Evolutionary conservation across 2,329 filamentous ascomycete genomes (phyloP).

Genomic region (Aspergillus ruber): DNA sequence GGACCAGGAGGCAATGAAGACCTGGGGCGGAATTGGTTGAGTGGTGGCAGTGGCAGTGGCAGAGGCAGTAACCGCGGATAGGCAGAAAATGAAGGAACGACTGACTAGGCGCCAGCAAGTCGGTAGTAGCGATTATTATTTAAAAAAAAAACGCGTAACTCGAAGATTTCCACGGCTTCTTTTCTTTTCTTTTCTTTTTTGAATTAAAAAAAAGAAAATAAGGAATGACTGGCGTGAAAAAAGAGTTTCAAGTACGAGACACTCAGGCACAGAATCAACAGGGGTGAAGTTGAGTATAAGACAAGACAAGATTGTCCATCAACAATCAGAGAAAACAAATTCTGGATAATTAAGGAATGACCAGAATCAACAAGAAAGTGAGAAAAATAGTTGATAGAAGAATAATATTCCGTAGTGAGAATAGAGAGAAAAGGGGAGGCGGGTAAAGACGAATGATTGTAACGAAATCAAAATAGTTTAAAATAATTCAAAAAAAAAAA

Average conservation of each 20-base stretch:
- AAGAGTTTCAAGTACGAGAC: conserved; percentile 4
- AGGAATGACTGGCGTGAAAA: conserved; percentile 6
- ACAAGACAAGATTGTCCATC: too few species aligned
- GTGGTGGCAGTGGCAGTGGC: not conserved
- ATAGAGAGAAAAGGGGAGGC: not conserved
- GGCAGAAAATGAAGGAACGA: not conserved
- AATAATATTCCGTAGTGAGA: not conserved
- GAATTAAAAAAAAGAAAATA: too few species aligned
- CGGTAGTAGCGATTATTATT: not conserved
- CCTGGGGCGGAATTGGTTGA: not conserved
- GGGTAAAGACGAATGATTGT: not conserved
- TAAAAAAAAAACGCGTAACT: too few species aligned
- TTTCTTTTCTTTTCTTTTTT: too few species aligned
- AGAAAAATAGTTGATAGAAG: not conserved
- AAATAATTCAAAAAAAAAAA: conserved; percentile 10
- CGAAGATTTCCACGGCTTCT: too few species aligned
- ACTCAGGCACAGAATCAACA: not conserved
- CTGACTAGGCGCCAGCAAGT: not conserved
- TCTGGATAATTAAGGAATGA: not conserved
- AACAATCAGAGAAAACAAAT: not conserved
- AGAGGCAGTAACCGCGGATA: conserved; percentile 1
- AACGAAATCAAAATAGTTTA: not conserved
- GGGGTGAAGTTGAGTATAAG: not conserved
- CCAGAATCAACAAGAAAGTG: not conserved
- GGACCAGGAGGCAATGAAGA: not conserved